phyloP scores from a whole-genome alignment of 2,329 filamentous ascomycete genomes.

The Sporothrix curviconia region DNA sequence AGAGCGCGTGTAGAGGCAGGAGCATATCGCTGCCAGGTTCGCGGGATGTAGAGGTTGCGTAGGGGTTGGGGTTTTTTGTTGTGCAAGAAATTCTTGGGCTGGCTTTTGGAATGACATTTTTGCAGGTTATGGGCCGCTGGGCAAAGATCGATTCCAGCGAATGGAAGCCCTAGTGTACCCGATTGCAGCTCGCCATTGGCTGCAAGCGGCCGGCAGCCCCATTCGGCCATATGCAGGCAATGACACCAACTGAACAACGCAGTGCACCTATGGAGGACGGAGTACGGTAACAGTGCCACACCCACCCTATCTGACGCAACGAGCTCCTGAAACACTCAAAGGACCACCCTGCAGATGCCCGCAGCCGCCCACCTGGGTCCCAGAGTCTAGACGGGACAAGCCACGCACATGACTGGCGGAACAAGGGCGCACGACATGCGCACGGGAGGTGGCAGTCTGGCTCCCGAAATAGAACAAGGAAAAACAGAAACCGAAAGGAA shows the following conservation, averaged over 20 bases:
- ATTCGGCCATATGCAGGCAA: no score
- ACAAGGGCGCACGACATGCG: conserved; percentile 11
- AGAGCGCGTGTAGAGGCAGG: neutral
- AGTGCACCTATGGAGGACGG: no score
- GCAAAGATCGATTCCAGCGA: neutral
- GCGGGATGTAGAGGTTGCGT: neutral
- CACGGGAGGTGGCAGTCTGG: neutral
- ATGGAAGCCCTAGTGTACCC: neutral
- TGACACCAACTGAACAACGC: no score
- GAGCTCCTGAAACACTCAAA: conserved; percentile 14
- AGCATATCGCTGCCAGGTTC: conserved; percentile 10
- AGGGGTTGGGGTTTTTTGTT: neutral
- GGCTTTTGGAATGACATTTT: neutral
- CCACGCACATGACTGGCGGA: conserved; percentile 7
- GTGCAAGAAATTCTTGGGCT: neutral
- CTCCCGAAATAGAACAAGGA: conserved; percentile 13
- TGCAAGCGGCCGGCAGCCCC: neutral
- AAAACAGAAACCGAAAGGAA: neutral
- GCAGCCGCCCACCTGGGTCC: neutral
- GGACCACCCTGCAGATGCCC: conserved; percentile 11
- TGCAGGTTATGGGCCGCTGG: neutral
- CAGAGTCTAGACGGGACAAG: neutral
- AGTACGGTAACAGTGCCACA: neutral
- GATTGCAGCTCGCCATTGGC: neutral
- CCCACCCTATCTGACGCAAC: neutral